These are phyloP conservation scores for Pseudozyma sp. DNA, from an alignment of 1,284 basidiomycete species.

Conservation along the genomic window DNA sequence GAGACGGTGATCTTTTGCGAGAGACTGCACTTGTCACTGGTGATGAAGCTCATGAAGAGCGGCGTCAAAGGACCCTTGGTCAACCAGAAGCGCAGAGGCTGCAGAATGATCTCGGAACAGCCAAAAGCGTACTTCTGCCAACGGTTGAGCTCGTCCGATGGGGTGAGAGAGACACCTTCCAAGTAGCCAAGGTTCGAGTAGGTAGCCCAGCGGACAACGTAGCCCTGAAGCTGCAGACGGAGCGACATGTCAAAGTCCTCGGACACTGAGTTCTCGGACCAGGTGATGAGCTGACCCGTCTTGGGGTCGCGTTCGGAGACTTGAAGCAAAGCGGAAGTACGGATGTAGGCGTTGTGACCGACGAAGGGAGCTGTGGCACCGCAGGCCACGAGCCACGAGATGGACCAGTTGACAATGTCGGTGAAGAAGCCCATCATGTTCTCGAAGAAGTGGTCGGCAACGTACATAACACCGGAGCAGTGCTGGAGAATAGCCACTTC, in stretches of 20 bases:
- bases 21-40: slow-evolving; percentile 28
- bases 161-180: slow-evolving; percentile 81
- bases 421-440: slow-evolving; percentile 83
- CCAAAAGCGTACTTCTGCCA: slow-evolving; percentile 91
- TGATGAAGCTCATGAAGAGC: slow-evolving; percentile 74
- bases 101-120: slow-evolving; percentile 69
- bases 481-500: slow-evolving; percentile 85
- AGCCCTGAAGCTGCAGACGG: slow-evolving; percentile 71
- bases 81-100: slow-evolving; percentile 76
- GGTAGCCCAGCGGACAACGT: slow-evolving; percentile 84
- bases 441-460: slow-evolving; percentile 86
- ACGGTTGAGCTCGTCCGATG: slow-evolving; percentile 82
- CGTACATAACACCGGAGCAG: slow-evolving; percentile 85
- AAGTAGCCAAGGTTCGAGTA: slow-evolving; percentile 84
- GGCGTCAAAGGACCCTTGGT: slow-evolving; percentile 80
- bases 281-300: slow-evolving; percentile 78
- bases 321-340: slow-evolving; percentile 87
- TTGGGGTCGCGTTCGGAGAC: slow-evolving; percentile 75
- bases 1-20: slow-evolving; percentile 79
- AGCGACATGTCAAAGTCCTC: slow-evolving; percentile 84
- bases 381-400: slow-evolving; percentile 70
- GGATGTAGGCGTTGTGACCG: slow-evolving; percentile 87
- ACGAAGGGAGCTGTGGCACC: slow-evolving; percentile 77
- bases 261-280: slow-evolving; percentile 83
- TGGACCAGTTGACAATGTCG: slow-evolving; percentile 49